Evolutionary conservation across 2,329 filamentous ascomycete genomes (phyloP).

Genomic region (Verruconis gallopava): DNA sequence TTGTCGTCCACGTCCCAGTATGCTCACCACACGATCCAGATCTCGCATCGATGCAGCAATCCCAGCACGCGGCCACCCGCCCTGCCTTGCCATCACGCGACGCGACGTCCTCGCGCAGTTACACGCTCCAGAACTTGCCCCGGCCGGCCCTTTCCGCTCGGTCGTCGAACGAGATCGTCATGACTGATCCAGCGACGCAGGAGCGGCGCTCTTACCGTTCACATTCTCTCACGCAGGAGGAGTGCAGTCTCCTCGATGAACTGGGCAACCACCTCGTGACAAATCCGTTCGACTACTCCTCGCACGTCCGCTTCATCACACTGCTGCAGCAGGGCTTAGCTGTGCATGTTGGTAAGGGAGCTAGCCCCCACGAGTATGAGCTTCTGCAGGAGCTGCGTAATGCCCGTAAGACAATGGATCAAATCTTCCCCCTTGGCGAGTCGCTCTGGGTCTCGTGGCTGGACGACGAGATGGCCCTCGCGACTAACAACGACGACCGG

Average conservation of each 20-base stretch:
- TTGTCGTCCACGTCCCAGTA: neutral
- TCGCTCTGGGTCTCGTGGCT: constrained; percentile 66
- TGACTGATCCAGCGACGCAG: constrained; percentile 31
- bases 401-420: constrained; percentile 45
- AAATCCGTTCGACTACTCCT: constrained; percentile 37
- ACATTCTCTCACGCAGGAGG: constrained; percentile 28
- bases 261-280: constrained; percentile 30
- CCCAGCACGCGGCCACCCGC: constrained; percentile 16
- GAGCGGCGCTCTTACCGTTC: constrained; percentile 31
- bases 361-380: constrained; percentile 29
- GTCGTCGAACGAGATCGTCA: constrained; percentile 32
- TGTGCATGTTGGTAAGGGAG: constrained; percentile 23
- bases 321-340: constrained; percentile 36
- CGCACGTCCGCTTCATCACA: constrained; percentile 34
- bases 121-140: constrained; percentile 20
- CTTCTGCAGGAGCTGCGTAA: constrained; percentile 33
- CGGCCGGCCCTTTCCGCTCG: constrained; percentile 27
- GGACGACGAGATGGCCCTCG: constrained; percentile 54
- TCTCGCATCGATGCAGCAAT: constrained; percentile 34
- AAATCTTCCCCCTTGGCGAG: constrained; percentile 59
- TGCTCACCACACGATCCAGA: constrained; percentile 20
- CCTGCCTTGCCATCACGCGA: constrained; percentile 6
- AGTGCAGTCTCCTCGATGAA: constrained; percentile 31
- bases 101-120: neutral
- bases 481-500: constrained; percentile 49